Evolutionary conservation across 1,284 basidiomycete species (phyloP).

Genomic region (Puccinia triticina): DNA sequence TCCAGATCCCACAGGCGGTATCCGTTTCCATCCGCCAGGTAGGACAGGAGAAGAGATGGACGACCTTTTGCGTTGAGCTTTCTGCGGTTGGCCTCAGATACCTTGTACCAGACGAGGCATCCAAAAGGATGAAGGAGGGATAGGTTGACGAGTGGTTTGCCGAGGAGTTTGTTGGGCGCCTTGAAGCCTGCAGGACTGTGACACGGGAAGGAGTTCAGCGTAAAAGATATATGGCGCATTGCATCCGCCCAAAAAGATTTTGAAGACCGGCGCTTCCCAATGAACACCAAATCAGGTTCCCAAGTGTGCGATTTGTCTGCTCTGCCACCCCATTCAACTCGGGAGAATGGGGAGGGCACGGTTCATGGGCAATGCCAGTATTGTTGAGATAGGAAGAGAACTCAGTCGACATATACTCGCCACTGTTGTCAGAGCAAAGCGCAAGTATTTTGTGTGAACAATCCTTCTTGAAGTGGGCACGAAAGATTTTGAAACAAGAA

Average conservation of each 20-base stretch:
- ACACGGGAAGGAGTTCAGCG: conserved; percentile 1
- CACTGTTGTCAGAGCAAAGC: background rate
- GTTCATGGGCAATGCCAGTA: background rate
- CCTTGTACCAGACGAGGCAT: background rate
- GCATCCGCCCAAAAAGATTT: conserved; percentile 12
- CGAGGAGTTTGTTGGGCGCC: background rate
- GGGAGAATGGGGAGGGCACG: conserved; percentile 16
- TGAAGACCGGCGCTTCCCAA: background rate
- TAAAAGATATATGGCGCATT: background rate
- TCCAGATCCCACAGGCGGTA: conserved; percentile 6
- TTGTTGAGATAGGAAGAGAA: background rate
- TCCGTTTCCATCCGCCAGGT: background rate
- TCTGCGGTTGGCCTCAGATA: background rate
- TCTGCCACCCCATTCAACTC: background rate
- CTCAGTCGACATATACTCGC: background rate
- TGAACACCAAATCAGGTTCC: background rate
- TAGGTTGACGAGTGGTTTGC: background rate
- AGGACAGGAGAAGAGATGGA: background rate
- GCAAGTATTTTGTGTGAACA: conserved; percentile 48
- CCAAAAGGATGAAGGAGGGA: background rate
- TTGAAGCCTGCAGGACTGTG: background rate
- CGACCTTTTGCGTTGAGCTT: background rate
- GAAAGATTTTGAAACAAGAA: conserved; percentile 59
- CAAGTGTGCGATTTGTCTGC: background rate
- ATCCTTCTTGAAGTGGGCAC: conserved; percentile 56